Conservation (phyloP, 2,329 filamentous ascomycete species). For the Fusarium verticillioides region DNA sequence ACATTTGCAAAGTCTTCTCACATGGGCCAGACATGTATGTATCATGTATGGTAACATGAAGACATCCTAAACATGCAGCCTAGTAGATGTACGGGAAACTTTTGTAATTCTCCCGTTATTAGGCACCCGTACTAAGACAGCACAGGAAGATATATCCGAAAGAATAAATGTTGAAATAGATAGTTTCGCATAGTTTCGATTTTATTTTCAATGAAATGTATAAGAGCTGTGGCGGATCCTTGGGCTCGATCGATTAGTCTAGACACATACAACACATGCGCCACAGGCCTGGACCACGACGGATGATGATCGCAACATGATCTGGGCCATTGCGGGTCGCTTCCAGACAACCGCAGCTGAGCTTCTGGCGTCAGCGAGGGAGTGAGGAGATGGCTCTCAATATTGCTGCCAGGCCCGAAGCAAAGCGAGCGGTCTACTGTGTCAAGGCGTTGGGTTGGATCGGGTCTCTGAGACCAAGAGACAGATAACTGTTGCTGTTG, state of each 20-base stretch:
- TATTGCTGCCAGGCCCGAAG: background rate
- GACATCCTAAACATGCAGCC: background rate
- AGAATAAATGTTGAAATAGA: conserved; percentile 11
- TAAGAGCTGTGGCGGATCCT: background rate
- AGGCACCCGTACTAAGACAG: background rate
- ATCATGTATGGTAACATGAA: background rate
- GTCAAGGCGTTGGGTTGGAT: background rate
- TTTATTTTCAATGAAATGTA: background rate
- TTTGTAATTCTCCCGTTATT: background rate
- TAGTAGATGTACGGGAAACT: background rate
- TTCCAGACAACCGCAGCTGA: background rate
- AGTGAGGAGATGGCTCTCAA: background rate
- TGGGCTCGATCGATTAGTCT: conserved; percentile 36
- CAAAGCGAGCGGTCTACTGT: background rate
- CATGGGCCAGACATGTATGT: background rate
- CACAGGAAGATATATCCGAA: conserved; percentile 10
- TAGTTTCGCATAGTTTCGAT: background rate
- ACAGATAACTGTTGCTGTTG: background rate
- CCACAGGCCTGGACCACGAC: conserved; percentile 36
- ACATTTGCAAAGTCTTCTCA: background rate
- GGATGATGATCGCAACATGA: background rate
- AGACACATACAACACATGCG: conserved; percentile 27
- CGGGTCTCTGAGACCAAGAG: background rate
- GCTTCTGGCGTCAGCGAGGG: background rate
- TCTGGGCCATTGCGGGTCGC: conserved; percentile 34